These are phyloP conservation scores for Amaranthus hypochondriacus DNA, from an alignment of 148 eudicot species.

Conservation along the genomic window DNA sequence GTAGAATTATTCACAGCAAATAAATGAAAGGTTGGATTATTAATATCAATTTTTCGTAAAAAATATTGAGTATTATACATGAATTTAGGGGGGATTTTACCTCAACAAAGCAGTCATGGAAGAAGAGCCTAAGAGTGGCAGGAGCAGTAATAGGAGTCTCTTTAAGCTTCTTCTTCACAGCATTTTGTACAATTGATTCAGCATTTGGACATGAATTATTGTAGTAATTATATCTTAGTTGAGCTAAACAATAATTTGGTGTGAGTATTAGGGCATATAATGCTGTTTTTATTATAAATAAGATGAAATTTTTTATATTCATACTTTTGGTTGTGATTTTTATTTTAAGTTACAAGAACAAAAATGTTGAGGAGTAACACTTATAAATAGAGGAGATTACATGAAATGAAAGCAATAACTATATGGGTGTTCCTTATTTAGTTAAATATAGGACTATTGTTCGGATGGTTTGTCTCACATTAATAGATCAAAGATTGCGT, in stretches of 20 bases:
- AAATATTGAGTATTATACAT: not conserved
- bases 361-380: slow-evolving; percentile 2
- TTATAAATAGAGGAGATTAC: not conserved
- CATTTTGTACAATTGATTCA: slow-evolving; percentile 51
- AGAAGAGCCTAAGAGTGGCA: slow-evolving; percentile 73
- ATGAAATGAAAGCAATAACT: slow-evolving; percentile 6
- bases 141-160: slow-evolving; percentile 62
- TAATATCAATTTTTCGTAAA: not conserved
- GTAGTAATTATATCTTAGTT: slow-evolving; percentile 34
- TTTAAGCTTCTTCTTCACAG: slow-evolving; percentile 47
- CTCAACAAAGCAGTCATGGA: slow-evolving; percentile 73
- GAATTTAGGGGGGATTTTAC: slow-evolving; percentile 17
- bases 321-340: not conserved
- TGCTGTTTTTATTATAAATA: not conserved
- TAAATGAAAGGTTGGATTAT: too few relatives aligned
- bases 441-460: not conserved
- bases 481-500: too few relatives aligned
- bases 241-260: slow-evolving; percentile 17
- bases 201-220: slow-evolving; percentile 49
- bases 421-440: not conserved
- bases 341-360: not conserved
- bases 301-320: not conserved
- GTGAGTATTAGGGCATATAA: not conserved
- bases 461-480: too few relatives aligned
- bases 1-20: too few relatives aligned